A percentile compares a stretch with the other conserved stretches of the same genome.
These are phyloP conservation scores for Hypoxylon sp. DNA, from an alignment of 2,329 filamentous ascomycete species.

Conservation along the genomic window DNA sequence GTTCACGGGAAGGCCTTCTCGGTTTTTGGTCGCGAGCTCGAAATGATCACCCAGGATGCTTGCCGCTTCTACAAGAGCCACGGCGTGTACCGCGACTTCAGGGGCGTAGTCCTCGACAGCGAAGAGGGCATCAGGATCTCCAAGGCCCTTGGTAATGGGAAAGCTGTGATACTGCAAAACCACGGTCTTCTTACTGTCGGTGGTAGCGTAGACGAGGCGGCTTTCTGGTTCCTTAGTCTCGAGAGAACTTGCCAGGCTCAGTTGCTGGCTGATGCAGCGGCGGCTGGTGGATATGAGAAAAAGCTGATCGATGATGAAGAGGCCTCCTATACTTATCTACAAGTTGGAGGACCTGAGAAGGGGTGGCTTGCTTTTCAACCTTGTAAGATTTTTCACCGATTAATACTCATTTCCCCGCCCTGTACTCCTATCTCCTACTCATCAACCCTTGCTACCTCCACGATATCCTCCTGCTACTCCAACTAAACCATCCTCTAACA, in stretches of 20 bases:
- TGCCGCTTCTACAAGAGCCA: conserved; percentile 67
- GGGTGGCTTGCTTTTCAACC: conserved; percentile 46
- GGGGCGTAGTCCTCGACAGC: conserved; percentile 66
- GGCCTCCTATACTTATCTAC: conserved; percentile 39
- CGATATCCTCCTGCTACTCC: not conserved
- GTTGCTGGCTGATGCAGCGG: conserved; percentile 66
- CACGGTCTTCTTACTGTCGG: conserved; percentile 71
- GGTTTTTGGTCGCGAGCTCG: conserved; percentile 62
- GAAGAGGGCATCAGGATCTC: conserved; percentile 67
- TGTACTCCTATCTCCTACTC: too few species aligned
- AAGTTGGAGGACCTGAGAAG: conserved; percentile 45
- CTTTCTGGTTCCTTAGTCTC: conserved; percentile 68
- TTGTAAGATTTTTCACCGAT: too few species aligned
- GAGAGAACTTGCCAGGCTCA: conserved; percentile 70
- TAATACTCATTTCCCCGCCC: too few species aligned
- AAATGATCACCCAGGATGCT: conserved; percentile 69
- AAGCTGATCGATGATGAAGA: conserved; percentile 44
- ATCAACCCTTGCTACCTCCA: not conserved
- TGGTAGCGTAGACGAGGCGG: conserved; percentile 70
- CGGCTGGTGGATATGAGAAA: conserved; percentile 42
- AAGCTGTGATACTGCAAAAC: conserved; percentile 67
- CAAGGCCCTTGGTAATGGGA: conserved; percentile 62
- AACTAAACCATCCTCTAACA: conserved; percentile 5
- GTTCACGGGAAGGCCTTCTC: conserved; percentile 68
- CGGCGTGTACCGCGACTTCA: conserved; percentile 66